Conservation (phyloP, 2,329 filamentous ascomycete genomes). For the Ilyonectria robusta region DNA sequence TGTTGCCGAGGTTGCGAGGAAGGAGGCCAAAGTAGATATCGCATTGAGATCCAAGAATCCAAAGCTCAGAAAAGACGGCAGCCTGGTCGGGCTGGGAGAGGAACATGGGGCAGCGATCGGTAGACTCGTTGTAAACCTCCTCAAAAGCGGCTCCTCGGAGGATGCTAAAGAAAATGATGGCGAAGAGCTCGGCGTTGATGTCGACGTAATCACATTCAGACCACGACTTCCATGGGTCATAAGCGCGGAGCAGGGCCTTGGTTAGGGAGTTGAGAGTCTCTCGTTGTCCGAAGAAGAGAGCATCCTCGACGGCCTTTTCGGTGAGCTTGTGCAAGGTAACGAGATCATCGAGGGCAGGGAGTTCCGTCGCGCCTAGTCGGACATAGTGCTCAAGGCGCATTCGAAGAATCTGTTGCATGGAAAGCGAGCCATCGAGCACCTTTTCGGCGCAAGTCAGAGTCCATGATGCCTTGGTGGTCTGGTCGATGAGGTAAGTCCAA, state of each 20-base stretch:
- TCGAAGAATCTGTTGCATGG: constrained; percentile 20
- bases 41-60: constrained; percentile 39
- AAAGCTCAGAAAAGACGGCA: constrained; percentile 40
- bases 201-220: constrained; percentile 29
- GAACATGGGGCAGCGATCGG: constrained; percentile 38
- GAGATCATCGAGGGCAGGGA: constrained; percentile 30
- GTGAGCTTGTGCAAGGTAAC: constrained; percentile 21
- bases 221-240: constrained; percentile 23
- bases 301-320: constrained; percentile 11
- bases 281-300: constrained; percentile 30
- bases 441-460: constrained; percentile 19
- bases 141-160: constrained; percentile 35
- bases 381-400: constrained; percentile 24
- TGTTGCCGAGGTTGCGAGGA: constrained; percentile 33
- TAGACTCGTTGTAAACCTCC: constrained; percentile 38
- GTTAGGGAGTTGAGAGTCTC: constrained; percentile 18
- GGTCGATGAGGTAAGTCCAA: constrained; percentile 27
- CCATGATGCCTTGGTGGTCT: constrained; percentile 30
- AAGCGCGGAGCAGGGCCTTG: background rate
- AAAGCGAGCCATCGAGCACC: constrained; percentile 18
- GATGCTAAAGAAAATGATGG: constrained; percentile 34
- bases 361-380: constrained; percentile 7
- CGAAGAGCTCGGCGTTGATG: constrained; percentile 34
- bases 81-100: constrained; percentile 39
- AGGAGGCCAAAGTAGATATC: constrained; percentile 39